Percentiles rank a stretch among this genome's conserved stretches.
These are phyloP conservation scores for Umbelopsis sp. DNA, from an alignment of 371 early-diverging fungal species.

Conservation along the genomic window DNA sequence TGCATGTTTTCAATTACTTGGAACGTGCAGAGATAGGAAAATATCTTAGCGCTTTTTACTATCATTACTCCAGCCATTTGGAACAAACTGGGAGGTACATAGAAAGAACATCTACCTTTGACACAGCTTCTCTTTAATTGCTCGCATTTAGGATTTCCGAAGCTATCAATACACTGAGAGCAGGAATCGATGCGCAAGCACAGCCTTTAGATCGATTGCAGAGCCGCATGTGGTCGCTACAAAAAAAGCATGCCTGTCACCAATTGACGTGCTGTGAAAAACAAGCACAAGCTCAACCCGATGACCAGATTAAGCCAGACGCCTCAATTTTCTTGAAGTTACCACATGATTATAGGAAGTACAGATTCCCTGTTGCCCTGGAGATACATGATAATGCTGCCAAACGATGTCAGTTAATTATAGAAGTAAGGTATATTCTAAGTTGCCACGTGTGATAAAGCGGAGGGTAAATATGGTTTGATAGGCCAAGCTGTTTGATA, in stretches of 20 bases:
- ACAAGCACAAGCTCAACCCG: too few relatives aligned
- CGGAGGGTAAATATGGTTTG: constrained; percentile 16
- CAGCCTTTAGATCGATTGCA: too few relatives aligned
- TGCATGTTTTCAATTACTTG: constrained; percentile 30
- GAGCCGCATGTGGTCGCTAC: constrained; percentile 16
- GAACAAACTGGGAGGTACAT: constrained; percentile 16
- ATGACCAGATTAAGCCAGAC: background rate
- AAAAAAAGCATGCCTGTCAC: background rate
- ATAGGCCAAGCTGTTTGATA: constrained; percentile 8
- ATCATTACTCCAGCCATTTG: constrained; percentile 29
- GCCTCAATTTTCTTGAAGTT: background rate
- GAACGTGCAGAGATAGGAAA: constrained; percentile 34
- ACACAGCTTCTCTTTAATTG: background rate
- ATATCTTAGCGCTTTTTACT: constrained; percentile 32
- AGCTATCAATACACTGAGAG: background rate
- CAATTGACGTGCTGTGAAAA: too few relatives aligned
- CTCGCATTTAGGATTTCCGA: too few relatives aligned
- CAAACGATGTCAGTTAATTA: background rate
- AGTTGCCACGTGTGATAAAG: constrained; percentile 3
- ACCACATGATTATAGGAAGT: background rate
- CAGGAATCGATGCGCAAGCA: background rate
- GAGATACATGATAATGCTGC: background rate
- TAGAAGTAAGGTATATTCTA: background rate
- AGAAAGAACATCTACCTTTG: background rate
- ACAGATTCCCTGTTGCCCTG: background rate